phyloP scores from a whole-genome alignment of 202 grass and related monocot species.

The Hordeum pubiflorum region DNA sequence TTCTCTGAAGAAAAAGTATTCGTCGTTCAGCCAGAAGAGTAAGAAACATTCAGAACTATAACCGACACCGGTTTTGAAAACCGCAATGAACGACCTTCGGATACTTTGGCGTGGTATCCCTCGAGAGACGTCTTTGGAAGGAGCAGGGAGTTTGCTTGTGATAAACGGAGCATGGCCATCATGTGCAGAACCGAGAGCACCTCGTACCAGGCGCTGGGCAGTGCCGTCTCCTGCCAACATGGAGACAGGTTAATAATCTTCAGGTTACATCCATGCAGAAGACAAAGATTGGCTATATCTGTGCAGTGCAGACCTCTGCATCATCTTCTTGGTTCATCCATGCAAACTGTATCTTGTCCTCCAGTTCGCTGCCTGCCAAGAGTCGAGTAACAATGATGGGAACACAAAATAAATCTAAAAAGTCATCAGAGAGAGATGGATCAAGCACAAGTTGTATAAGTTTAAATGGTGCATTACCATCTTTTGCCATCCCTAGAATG shows the following conservation, averaged over 20 bases:
- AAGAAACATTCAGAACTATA: no score
- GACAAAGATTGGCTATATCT: no score
- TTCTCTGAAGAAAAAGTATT: conserved; percentile 32
- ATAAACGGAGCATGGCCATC: conserved; percentile 58
- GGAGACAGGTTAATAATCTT: background rate
- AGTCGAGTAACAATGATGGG: background rate
- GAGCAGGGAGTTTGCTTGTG: conserved; percentile 55
- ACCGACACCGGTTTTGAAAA: no score
- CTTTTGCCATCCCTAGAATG: conserved; percentile 45
- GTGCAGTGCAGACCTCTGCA: conserved; percentile 32
- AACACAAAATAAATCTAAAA: background rate
- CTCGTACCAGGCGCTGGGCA: conserved; percentile 64
- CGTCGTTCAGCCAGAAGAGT: no score
- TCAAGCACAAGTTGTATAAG: background rate
- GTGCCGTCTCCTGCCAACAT: conserved; percentile 34
- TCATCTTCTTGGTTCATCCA: conserved; percentile 72
- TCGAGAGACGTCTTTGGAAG: conserved; percentile 54
- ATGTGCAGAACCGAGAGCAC: conserved; percentile 54
- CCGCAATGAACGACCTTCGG: conserved; percentile 30
- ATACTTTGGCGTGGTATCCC: conserved; percentile 50
- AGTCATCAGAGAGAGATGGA: background rate
- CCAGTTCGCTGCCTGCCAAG: conserved; percentile 35
- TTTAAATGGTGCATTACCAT: conserved; percentile 24
- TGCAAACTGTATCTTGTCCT: conserved; percentile 43
- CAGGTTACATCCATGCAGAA: no score